phyloP scores from a whole-genome alignment of 768 basidiomycete species.

The Cystofilobasidium macerans region DNA sequence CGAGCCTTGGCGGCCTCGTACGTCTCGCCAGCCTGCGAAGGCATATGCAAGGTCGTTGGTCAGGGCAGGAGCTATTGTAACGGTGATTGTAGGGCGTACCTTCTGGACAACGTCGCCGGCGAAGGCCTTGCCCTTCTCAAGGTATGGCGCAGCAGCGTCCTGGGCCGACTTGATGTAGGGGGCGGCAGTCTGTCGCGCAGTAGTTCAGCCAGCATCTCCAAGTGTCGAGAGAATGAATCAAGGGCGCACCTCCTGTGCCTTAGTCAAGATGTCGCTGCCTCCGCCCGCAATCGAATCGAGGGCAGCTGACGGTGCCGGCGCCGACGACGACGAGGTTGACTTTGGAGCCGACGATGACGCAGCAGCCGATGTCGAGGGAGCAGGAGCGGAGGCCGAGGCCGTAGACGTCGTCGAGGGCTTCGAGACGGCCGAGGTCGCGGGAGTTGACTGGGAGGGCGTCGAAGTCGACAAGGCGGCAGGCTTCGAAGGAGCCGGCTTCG shows the following conservation, averaged over 20 bases:
- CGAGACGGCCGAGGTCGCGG: no score
- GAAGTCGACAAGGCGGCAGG: no score
- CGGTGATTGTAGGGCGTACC: not conserved
- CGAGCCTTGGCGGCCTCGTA: not conserved
- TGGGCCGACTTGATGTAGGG: slow-evolving; percentile 19
- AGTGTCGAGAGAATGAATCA: not conserved
- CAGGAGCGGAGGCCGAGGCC: no score
- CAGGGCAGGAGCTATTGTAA: not conserved
- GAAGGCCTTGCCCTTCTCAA: slow-evolving; percentile 4
- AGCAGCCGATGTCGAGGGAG: no score
- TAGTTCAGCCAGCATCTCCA: not conserved
- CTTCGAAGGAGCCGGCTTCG: no score
- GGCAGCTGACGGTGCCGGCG: not conserved
- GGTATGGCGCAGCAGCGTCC: slow-evolving; percentile 14
- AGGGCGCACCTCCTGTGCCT: slow-evolving; percentile 3
- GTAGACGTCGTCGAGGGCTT: no score
- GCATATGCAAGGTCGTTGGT: not conserved
- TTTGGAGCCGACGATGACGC: no score
- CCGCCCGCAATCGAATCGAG: not conserved
- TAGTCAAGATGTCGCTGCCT: not conserved
- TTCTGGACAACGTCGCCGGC: not conserved
- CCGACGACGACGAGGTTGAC: not conserved
- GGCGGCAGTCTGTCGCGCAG: slow-evolving; percentile 3
- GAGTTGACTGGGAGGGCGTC: no score
- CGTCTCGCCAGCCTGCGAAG: not conserved